These are phyloP conservation scores for Leucaena leucocephala DNA, from an alignment of 306 rosid genomes.

Conservation along the genomic window DNA sequence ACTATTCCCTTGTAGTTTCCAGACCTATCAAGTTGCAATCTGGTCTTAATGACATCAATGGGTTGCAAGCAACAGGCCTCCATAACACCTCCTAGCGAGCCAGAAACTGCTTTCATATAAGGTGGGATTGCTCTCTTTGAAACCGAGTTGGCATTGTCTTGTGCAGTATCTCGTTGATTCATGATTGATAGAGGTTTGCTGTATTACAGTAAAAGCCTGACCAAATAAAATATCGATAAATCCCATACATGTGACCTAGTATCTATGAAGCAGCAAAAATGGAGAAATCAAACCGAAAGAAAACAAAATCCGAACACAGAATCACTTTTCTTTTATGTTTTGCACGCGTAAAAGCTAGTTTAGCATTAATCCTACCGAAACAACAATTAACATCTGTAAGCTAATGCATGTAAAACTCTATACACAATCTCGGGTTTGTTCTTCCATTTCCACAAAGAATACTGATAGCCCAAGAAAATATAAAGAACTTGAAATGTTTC, in stretches of 20 bases:
- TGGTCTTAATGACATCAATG: constrained; percentile 94
- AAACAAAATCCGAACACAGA: neutral
- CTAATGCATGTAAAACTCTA: constrained; percentile 10
- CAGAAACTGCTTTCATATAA: constrained; percentile 83
- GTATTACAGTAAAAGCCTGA: constrained; percentile 26
- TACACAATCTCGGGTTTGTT: neutral
- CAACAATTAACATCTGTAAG: neutral
- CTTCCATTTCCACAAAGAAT: constrained; percentile 1
- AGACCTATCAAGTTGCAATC: constrained; percentile 90
- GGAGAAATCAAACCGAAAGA: neutral
- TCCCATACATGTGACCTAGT: neutral
- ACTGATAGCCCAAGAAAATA: neutral
- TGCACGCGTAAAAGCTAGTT: neutral
- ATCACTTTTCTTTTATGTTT: neutral
- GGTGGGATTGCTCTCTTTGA: constrained; percentile 67
- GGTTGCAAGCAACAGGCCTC: constrained; percentile 95
- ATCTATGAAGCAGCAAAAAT: neutral
- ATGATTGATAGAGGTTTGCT: constrained; percentile 31
- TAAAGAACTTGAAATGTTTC: neutral
- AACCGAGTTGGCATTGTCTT: constrained; percentile 35
- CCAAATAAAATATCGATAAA: neutral
- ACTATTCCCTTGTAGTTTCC: constrained; percentile 80
- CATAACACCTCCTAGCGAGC: constrained; percentile 83
- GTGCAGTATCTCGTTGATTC: constrained; percentile 39
- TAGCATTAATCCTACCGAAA: neutral